Base-by-base conservation (phyloP, 495 filamentous ascomycete genomes). In the Annulohypoxylon stygium region DNA sequence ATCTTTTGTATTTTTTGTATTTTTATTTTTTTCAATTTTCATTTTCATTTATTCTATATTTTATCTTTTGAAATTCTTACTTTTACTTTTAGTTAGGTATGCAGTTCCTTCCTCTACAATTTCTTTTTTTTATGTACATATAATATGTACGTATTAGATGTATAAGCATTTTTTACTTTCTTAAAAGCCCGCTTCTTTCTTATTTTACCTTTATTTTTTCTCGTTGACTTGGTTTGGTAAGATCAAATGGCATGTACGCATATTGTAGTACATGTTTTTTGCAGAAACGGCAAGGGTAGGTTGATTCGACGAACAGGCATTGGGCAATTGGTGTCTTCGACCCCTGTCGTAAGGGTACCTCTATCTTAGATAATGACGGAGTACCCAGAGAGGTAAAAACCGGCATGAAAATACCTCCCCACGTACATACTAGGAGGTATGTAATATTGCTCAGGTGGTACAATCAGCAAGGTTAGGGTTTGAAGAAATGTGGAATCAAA, bases 301-400 rank as follows among this genome's bases (percentile, higher is more conserved):
- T 37, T 39, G 37, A 25, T 41, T 43, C 18, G 23, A 60, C 20
- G 20, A 37, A 0, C 9, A 60, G 23, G 55, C 18, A 68, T 68
- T 68, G 65, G 65, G 57, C 65, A 68, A 68, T 68, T 50, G 47
- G 57, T 16, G 61, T 64, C 45, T 36, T 20, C 9, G 18, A 11
- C 36, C 51, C 33, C 10, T 6, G 53, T 57, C 33, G 33, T 23
- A 57, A 36, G 26, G 53, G 53, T 57, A 37, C 53, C n/a, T 26
- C 18, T 58, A 39, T 58, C 54, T 58, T n/a, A 58, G 33, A 39
- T 58, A 58, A 34, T 36, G 53, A 36, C 50, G 63, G 63, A 57
- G 63, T 66, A 58, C 65, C 39, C 33, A 60, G 51, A 26, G 26
- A 59, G 54, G 54, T 39, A 48, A 47, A 61, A 47, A 3, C 7